Conservation (phyloP, 768 basidiomycete species). For the Calocera cornea region DNA sequence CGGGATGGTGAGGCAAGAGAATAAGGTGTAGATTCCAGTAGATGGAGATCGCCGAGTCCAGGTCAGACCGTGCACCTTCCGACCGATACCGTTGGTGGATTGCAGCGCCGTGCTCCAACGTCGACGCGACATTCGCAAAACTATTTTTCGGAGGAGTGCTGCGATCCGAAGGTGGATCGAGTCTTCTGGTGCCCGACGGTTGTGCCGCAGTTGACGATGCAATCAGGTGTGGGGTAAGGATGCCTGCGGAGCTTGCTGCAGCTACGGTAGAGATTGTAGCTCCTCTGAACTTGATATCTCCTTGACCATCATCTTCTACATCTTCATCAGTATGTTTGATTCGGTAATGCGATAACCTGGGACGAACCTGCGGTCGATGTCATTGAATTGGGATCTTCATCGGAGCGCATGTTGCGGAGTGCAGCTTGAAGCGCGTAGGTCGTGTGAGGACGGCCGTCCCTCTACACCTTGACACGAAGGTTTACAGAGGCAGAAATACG, state of each 20-base stretch:
- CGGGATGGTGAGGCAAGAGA: background rate
- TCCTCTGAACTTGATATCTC: background rate
- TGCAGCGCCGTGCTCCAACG: background rate
- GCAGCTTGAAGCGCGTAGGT: too few relatives aligned
- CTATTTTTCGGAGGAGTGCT: background rate
- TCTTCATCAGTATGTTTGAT: background rate
- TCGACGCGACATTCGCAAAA: background rate
- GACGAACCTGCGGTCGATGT: too few relatives aligned
- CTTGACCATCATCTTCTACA: background rate
- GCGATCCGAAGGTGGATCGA: background rate
- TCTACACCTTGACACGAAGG: too few relatives aligned
- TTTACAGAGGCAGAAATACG: too few relatives aligned
- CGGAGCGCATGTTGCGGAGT: too few relatives aligned
- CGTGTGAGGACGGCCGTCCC: too few relatives aligned
- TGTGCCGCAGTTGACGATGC: background rate
- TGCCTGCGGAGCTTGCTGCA: background rate
- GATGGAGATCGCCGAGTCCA: background rate
- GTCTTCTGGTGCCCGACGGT: background rate
- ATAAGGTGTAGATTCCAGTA: conserved; percentile 2
- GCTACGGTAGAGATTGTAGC: background rate
- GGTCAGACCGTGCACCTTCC: background rate
- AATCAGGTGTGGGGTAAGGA: background rate
- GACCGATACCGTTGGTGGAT: background rate
- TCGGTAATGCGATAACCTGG: too few relatives aligned
- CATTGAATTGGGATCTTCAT: too few relatives aligned